Evolutionary conservation across 2,329 filamentous ascomycete species (phyloP), one percentile per base, ranked within the genome.

Genomic region (Xylaria sp.): DNA sequence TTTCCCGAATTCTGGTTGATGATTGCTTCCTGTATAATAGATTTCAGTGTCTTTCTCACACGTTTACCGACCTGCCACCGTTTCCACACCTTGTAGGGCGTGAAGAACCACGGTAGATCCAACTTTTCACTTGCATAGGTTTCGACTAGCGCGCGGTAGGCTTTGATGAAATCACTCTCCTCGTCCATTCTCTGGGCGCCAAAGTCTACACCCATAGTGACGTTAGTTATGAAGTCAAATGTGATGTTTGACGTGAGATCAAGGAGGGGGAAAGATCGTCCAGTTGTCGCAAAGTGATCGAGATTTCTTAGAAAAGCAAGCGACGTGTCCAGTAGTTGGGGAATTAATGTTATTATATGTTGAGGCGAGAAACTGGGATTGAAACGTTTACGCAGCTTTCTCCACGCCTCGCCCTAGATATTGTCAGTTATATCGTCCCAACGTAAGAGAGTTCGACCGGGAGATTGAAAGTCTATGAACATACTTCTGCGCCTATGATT

Each of bases 321-420:
- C 3, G 43, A 47, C 23, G 25, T 47, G 21, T 78, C 75, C 4
- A 78, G 46, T 45, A 79, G 76, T 31, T 67, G 63, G 0, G 76
- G 76, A 47, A 79, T 64, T 1, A 78, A 68, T 9, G 69, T 74
- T 60, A 78, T 73, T 3, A 37, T 3, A n/a, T 47, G 23, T 9
- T 47, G 43, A 17, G 23, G 43, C 17, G 43, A 21, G 23, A 47
- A 47, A 25, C 43, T 25, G 23, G 43, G 23, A 15, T 47, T 47
- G 4, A 47, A 47, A 2, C 43, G 43, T 47, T 47, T 47, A 17
- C 43, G 43, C 43, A 47, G 11, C 43, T 11, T 12, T 47, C 31
- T 47, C 43, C 43, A 47, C 43, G 25, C 43, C 15, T 47, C 43
- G 2, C 43, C 43, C 23, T 47, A 17, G 1, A 28, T 17, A 23